Base-by-base conservation (phyloP, 2,329 filamentous ascomycete species). In the Cladosporium phlei region DNA sequence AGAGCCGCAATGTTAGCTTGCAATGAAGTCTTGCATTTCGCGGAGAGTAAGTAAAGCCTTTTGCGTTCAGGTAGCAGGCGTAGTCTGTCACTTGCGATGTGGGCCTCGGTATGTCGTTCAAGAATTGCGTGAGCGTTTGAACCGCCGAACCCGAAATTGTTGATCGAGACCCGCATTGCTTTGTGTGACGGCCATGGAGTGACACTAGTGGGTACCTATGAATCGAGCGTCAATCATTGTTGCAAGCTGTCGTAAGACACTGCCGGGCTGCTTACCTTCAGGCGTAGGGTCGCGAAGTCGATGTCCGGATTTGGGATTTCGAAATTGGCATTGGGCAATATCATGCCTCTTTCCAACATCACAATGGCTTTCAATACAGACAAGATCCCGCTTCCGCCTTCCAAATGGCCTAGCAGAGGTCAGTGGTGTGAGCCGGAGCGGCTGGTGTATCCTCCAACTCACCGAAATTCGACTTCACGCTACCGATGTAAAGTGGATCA, bases 141-240 rank as follows among this genome's bases (percentile, higher is more conserved):
- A 12, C 59, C 59, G 6, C 59, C 59, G 38, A 54, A 53, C 4
- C 59, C 59, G 25, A 61, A 61, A 14, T 37, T 51, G 46, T 61
- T 59, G 34, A 45, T 37, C 17, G 47, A 50, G 4, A 47, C 46
- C 8, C 52, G 39, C 21, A 20, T 20, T 2, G 50, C 20, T 3
- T 52, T 50, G 4, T 40, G 25, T n/a, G 57, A 49, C 1, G 65
- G 66, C 12, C 64, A 66, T 11, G 59, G 60, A 8, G 59, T 44
- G 3, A 28, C 14, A 9, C 14, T 28, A 28, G 27, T 28, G 14
- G 27, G 27, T 11, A 28, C 27, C 9, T 28, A n/a, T n/a, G n/a
- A n/a, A n/a, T n/a, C n/a, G n/a, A n/a, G n/a, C n/a, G n/a, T n/a
- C n/a, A n/a, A n/a, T n/a, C n/a, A n/a, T n/a, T n/a, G n/a, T n/a